Percentiles rank a stretch among this genome's conserved stretches.
phyloP scores from a whole-genome alignment of 306 rosid genomes.

The Rosa persica region DNA sequence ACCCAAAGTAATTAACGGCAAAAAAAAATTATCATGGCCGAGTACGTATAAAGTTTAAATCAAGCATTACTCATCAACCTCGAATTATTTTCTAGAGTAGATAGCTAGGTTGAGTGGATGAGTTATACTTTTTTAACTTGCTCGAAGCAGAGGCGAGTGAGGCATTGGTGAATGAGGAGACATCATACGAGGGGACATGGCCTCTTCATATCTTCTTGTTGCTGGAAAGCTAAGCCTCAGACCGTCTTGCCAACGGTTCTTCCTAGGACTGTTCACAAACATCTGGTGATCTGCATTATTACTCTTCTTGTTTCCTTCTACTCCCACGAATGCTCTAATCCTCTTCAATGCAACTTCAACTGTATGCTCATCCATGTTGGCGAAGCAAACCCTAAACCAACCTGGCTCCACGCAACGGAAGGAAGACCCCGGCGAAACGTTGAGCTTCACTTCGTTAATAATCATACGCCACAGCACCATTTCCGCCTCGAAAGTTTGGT shows the following conservation, averaged over 20 bases:
- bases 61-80: not conserved
- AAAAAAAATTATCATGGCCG: not conserved
- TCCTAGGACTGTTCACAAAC: slow-evolving; percentile 3
- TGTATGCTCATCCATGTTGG: slow-evolving; percentile 75
- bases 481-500: slow-evolving; percentile 57
- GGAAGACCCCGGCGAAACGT: slow-evolving; percentile 92
- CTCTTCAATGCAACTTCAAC: slow-evolving; percentile 62
- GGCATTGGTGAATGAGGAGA: slow-evolving; percentile 81
- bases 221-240: slow-evolving; percentile 55
- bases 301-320: slow-evolving; percentile 20
- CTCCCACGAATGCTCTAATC: slow-evolving; percentile 51
- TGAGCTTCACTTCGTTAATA: slow-evolving; percentile 71
- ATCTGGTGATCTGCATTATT: not conserved
- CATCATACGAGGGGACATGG: slow-evolving; percentile 52
- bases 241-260: slow-evolving; percentile 39
- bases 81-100: slow-evolving; percentile 4
- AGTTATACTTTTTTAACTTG: slow-evolving; percentile 22
- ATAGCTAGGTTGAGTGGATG: slow-evolving; percentile 1
- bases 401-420: slow-evolving; percentile 76
- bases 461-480: slow-evolving; percentile 67
- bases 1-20: not conserved
- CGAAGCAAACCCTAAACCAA: slow-evolving; percentile 94
- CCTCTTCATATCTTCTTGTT: slow-evolving; percentile 49
- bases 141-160: slow-evolving; percentile 73
- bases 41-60: not conserved